These are phyloP conservation scores for Chlorella sp. DNA, from an alignment of 139 green algal genomes.

Conservation along the genomic window DNA sequence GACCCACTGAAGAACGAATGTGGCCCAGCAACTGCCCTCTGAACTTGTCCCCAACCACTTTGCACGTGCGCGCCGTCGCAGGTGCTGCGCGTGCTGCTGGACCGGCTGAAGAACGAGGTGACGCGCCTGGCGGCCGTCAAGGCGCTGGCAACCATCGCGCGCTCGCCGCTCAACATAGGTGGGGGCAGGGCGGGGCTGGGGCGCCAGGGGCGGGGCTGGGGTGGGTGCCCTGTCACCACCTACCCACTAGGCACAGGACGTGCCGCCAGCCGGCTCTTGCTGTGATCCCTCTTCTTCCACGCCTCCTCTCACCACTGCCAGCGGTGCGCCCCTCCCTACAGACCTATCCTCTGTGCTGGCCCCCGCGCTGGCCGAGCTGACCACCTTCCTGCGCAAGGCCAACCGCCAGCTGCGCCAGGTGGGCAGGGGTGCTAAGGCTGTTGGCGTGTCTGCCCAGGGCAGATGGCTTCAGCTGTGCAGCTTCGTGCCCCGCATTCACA, in stretches of 20 bases:
- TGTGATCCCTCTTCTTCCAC: background rate
- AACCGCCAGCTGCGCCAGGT: slow-evolving; percentile 85
- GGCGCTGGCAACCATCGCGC: slow-evolving; percentile 75
- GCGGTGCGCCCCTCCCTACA: background rate
- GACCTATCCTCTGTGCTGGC: slow-evolving; percentile 47
- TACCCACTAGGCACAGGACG: no score
- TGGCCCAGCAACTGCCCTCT: background rate
- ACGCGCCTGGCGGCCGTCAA: slow-evolving; percentile 89
- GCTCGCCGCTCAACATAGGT: slow-evolving; percentile 58
- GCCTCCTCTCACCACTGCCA: background rate
- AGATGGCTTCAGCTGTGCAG: background rate
- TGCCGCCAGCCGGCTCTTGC: background rate
- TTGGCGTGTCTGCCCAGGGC: slow-evolving; percentile 34
- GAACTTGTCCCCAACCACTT: background rate
- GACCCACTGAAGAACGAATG: no score
- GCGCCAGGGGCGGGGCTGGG: no score
- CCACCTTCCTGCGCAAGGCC: slow-evolving; percentile 91
- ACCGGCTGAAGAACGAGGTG: slow-evolving; percentile 91
- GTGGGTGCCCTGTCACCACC: no score
- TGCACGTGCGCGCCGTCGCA: background rate
- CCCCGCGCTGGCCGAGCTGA: slow-evolving; percentile 74
- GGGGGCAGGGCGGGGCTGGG: background rate
- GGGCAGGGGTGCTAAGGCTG: slow-evolving; percentile 65
- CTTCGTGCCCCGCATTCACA: background rate
- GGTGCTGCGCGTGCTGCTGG: slow-evolving; percentile 79